These are phyloP conservation scores for Picea glauca DNA, from an alignment of 75 land plant genomes.

Conservation along the genomic window DNA sequence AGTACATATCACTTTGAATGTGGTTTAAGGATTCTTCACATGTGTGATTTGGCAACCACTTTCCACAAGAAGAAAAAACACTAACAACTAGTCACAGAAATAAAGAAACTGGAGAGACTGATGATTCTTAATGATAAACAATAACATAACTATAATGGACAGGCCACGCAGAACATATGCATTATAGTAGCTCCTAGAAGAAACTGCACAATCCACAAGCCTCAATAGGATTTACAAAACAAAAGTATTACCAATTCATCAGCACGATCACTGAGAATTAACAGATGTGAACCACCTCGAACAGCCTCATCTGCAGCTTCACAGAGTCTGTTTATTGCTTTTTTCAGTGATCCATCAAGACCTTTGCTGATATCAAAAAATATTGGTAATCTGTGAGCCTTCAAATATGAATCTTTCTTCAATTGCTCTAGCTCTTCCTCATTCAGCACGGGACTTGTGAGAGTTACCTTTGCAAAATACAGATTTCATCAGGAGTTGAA, in stretches of 20 bases:
- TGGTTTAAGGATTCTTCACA: no score
- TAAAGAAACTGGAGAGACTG: background rate
- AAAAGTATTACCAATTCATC: slow-evolving; percentile 64
- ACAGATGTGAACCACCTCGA: slow-evolving; percentile 82
- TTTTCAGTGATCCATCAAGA: slow-evolving; percentile 73
- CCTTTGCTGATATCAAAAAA: slow-evolving; percentile 94
- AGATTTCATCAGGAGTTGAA: background rate
- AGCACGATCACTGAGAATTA: slow-evolving; percentile 89
- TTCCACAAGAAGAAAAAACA: background rate
- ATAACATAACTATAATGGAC: background rate
- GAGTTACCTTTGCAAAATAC: slow-evolving; percentile 44
- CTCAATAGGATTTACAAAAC: background rate
- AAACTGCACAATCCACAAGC: background rate
- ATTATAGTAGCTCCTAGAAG: background rate
- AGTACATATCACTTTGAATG: background rate
- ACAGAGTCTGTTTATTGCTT: slow-evolving; percentile 65
- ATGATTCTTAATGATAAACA: background rate
- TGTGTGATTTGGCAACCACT: background rate
- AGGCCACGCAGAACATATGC: background rate
- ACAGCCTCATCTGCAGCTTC: slow-evolving; percentile 99
- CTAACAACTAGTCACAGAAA: background rate
- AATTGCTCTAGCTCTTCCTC: slow-evolving; percentile 91
- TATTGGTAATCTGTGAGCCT: slow-evolving; percentile 63
- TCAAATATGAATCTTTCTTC: slow-evolving; percentile 52
- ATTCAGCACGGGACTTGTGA: slow-evolving; percentile 88